Conservation (phyloP, 345 rosid genomes). For the Conringia planisiliqua region DNA sequence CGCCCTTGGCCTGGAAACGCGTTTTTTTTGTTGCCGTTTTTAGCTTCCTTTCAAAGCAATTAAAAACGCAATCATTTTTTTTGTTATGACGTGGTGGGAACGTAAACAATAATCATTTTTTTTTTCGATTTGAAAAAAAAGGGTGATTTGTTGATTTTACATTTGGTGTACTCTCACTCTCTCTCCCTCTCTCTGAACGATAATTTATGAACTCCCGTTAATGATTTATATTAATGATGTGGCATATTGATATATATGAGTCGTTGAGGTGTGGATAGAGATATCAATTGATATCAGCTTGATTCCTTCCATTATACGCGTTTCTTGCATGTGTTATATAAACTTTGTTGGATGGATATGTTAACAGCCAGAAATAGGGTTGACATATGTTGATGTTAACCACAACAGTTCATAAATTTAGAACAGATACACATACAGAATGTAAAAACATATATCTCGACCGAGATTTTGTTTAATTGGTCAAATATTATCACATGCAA, state of each 20-base stretch:
- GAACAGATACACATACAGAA: not conserved
- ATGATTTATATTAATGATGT: not conserved
- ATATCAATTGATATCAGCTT: not conserved
- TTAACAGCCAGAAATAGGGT: not conserved
- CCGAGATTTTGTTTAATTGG: not conserved
- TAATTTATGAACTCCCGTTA: no score
- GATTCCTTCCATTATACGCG: not conserved
- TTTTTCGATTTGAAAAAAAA: no score
- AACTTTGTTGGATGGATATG: not conserved
- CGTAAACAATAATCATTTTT: conserved; percentile 7
- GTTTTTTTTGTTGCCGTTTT: conserved; percentile 6
- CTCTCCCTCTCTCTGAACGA: no score
- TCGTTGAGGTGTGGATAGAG: not conserved
- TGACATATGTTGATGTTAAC: not conserved
- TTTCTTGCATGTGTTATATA: not conserved
- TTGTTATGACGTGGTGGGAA: conserved; percentile 8
- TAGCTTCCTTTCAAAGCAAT: conserved; percentile 15
- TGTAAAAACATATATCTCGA: not conserved
- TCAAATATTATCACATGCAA: not conserved
- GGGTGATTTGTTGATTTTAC: no score
- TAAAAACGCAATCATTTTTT: conserved; percentile 16
- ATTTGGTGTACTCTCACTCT: no score
- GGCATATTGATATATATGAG: not conserved
- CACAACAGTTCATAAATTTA: not conserved
- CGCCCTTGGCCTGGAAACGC: conserved; percentile 27